Base-by-base conservation (phyloP, 2,329 filamentous ascomycete genomes). In the Aspergillus brunneoviolaceus region DNA sequence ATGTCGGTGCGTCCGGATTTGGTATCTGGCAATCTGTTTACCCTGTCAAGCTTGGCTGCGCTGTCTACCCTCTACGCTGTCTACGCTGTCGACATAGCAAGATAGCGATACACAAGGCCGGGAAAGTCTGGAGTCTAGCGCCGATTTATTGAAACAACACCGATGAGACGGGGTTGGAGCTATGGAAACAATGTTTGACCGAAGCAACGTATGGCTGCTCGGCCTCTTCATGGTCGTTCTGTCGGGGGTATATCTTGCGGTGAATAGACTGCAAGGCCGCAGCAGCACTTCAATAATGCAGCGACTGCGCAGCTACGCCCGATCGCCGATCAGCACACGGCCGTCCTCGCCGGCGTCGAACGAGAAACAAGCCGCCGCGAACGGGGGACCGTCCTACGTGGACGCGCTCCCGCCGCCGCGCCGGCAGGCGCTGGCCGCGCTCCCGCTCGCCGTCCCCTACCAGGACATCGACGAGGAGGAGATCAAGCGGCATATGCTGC, bases 371-470 rank as follows among this genome's bases (percentile, higher is more conserved):
- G 39, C 39, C 6, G 12, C 75, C 54, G 59, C 70, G 47, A 69
- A 67, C 14, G 72, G 72, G 11, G 60, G 70, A 4, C 60, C 70
- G 3, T 63, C 74, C 16, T 84, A 83, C 70, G 74, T 69, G n/a
- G 73, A 79, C 58, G 74, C 76, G 0, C 80, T 85, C 27, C 85
- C 85, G 6, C 84, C 85, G 2, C 80, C 79, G 53, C 79, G 82
- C 49, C 78, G 83, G 55, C 76, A 80, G 49, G 72, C 74, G 0
- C 75, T 86, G 21, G 71, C 73, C 27, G 70, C 76, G 7, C 58
- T 76, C 5, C 58, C 57, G 9, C 29, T 45, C 25, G 59, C 60
- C 25, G 63, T 70, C 45, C 61, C 69, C 25, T 52, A 59, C 59
- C 57, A 63, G 60, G 63, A 69, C 55, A 60, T 77, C 9, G 62